Conservation (phyloP, 345 rosid genomes). For the Lumnitzera racemosa region DNA sequence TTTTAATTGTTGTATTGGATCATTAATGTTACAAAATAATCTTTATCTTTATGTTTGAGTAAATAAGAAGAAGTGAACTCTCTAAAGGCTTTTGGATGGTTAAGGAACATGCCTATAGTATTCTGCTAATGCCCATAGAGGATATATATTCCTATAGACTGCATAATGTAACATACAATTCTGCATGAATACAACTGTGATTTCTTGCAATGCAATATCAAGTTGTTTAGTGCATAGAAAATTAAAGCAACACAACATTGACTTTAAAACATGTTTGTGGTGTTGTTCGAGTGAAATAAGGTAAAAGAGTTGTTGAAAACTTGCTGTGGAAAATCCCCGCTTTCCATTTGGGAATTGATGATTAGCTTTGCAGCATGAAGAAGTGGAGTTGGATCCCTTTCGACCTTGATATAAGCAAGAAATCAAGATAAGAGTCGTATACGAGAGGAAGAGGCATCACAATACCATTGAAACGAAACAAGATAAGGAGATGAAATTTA, state of each 20-base stretch:
- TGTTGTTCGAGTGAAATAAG: neutral
- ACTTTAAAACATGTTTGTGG: too few species aligned
- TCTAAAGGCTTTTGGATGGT: conserved; percentile 5
- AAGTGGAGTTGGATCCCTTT: conserved; percentile 55
- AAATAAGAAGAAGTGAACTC: too few species aligned
- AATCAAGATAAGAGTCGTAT: too few species aligned
- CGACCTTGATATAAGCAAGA: conserved; percentile 18
- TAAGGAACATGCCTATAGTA: conserved; percentile 17
- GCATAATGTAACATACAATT: conserved; percentile 39
- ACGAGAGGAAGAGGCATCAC: too few species aligned
- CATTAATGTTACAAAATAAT: too few species aligned
- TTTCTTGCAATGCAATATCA: conserved; percentile 33
- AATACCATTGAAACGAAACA: too few species aligned
- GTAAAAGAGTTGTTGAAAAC: conserved; percentile 9
- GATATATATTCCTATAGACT: conserved; percentile 31
- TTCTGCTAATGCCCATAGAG: conserved; percentile 48
- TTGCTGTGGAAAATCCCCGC: conserved; percentile 67
- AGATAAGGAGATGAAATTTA: too few species aligned
- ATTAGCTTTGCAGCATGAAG: conserved; percentile 55
- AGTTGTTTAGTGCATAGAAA: too few species aligned
- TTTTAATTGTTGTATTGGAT: too few species aligned
- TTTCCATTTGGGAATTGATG: conserved; percentile 56
- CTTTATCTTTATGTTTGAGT: too few species aligned
- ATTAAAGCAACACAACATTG: too few species aligned
- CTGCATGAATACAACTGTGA: conserved; percentile 31